Evolutionary conservation across 768 basidiomycete species (phyloP).

Genomic region (Phanerochaete carnosa): DNA sequence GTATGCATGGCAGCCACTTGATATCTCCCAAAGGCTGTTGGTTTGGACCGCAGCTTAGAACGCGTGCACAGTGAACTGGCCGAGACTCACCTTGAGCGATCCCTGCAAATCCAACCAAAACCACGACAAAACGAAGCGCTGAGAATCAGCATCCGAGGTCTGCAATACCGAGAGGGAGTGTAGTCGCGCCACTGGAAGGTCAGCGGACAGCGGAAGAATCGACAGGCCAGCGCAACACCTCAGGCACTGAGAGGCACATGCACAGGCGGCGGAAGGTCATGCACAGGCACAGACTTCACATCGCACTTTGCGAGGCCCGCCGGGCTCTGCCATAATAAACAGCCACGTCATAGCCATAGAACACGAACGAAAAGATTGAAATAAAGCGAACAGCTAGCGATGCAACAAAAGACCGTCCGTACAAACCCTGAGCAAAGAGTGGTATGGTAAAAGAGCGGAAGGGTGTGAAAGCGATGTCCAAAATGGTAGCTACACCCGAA

Average conservation of each 20-base stretch:
- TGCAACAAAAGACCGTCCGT: slow-evolving; percentile 1
- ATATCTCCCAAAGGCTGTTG: too few relatives aligned
- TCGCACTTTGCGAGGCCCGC: too few relatives aligned
- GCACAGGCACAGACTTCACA: too few relatives aligned
- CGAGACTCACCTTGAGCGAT: too few relatives aligned
- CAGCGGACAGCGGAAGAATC: background rate
- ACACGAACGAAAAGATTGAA: background rate
- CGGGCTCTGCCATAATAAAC: too few relatives aligned
- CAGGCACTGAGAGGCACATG: background rate
- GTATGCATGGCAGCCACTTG: too few relatives aligned
- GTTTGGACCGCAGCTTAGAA: too few relatives aligned
- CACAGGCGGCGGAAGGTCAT: background rate
- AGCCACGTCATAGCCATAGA: background rate
- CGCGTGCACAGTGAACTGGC: too few relatives aligned
- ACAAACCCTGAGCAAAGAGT: background rate
- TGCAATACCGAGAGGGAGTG: background rate
- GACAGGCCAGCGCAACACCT: background rate
- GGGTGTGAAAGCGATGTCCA: background rate
- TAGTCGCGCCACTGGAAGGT: background rate
- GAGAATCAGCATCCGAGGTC: background rate
- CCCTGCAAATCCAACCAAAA: too few relatives aligned
- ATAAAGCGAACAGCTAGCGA: background rate
- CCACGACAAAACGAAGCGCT: too few relatives aligned
- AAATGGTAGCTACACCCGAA: background rate
- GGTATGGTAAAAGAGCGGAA: background rate